Evolutionary conservation across 768 basidiomycete species (phyloP).

Genomic region (Tricholoma saponaceum): DNA sequence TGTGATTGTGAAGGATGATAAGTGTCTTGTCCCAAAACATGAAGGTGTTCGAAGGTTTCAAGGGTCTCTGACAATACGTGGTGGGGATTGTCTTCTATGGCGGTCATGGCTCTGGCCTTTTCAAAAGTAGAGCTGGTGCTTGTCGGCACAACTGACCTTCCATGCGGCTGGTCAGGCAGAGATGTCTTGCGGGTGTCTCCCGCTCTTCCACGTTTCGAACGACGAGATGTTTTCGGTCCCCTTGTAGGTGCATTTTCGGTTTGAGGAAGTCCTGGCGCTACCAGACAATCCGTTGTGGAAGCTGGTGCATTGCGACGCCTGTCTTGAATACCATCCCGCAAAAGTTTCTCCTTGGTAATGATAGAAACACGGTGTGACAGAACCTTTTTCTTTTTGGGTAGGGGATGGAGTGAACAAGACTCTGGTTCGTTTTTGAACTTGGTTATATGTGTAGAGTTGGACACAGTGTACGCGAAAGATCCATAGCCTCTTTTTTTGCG

Average conservation of each 20-base stretch:
- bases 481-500: constrained; percentile 12
- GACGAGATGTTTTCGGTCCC: not conserved
- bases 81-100: not conserved
- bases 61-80: not conserved
- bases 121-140: not conserved
- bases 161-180: not conserved
- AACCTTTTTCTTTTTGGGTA: not conserved
- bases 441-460: not conserved
- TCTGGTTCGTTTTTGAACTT: not conserved
- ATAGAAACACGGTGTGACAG: not conserved
- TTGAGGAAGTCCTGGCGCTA: not conserved
- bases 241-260: not conserved
- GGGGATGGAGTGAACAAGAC: not conserved
- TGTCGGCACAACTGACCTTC: not conserved
- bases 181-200: not conserved
- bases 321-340: not conserved
- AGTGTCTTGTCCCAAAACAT: not conserved
- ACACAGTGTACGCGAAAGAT: not conserved
- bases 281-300: not conserved
- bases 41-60: not conserved
- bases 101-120: not conserved
- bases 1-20: not conserved
- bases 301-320: not conserved
- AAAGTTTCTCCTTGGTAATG: not conserved
- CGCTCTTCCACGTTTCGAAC: not conserved